Conservation (phyloP, 2,329 filamentous ascomycete species). For the Alternaria postmessia region DNA sequence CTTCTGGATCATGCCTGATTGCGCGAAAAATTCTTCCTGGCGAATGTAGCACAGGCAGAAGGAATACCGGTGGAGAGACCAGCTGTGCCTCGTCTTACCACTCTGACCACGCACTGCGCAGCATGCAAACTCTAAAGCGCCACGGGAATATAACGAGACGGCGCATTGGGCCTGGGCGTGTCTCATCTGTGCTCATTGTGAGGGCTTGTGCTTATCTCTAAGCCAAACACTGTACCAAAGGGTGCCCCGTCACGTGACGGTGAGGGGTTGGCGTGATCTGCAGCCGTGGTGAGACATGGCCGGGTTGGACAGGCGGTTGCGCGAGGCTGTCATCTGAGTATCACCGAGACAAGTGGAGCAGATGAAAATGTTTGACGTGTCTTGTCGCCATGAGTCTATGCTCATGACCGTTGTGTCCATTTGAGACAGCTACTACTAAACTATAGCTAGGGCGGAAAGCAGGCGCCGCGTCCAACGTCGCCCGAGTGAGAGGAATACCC, state of each 20-base stretch:
- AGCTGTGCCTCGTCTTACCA: constrained; percentile 19
- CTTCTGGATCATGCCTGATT: constrained; percentile 24
- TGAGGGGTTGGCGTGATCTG: constrained; percentile 20
- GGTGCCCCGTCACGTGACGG: constrained; percentile 13
- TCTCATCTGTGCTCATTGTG: constrained; percentile 15
- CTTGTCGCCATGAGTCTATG: constrained; percentile 26
- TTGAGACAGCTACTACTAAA: constrained; percentile 28
- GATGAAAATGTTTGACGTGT: constrained; percentile 11
- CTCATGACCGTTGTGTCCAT: constrained; percentile 33
- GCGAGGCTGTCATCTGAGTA: constrained; percentile 21
- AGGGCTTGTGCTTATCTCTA: constrained; percentile 14
- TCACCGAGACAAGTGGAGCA: constrained; percentile 12
- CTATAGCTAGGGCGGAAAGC: constrained; percentile 28
- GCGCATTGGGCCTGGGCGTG: constrained; percentile 19
- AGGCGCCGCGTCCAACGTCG: constrained; percentile 25
- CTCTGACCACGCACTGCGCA: constrained; percentile 14
- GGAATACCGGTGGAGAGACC: constrained; percentile 18
- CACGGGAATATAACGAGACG: constrained; percentile 11
- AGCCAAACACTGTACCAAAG: constrained; percentile 1
- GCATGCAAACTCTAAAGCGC: constrained; percentile 19
- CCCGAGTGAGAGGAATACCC: constrained; percentile 34
- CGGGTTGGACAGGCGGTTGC: constrained; percentile 19
- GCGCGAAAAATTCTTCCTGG: constrained; percentile 36
- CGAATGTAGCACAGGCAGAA: constrained; percentile 18
- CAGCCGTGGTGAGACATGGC: constrained; percentile 21